Evolutionary conservation across 257 asterid genomes (phyloP), one percentile per base, ranked within the genome.

Genomic region (Penstemon davidsonii): DNA sequence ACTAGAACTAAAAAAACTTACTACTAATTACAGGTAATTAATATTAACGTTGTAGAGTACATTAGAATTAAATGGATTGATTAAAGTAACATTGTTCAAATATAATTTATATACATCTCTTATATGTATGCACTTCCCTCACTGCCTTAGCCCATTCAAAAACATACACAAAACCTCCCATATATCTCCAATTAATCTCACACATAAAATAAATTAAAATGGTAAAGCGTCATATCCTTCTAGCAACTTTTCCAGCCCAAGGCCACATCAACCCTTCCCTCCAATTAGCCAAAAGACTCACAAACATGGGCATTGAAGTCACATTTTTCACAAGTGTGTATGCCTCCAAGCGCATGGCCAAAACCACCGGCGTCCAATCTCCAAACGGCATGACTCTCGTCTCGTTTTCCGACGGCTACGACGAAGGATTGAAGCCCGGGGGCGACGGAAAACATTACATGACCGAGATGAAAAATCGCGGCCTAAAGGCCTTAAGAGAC

Each of bases 181-280:
- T 0, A 15, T 15, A 15, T 15, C 18, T 15, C 18, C 18, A 15
- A 15, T 15, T 15, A 25, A 25, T 2, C 33, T 25, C 33, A 25
- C 33, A 25, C 33, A 25, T 25, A 25, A 25, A 25, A 0, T 25
- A 25, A 25, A 25, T 25, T 25, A 25, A 25, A 25, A 25, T 25
- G 54, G 66, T 18, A 39, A 63, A 60, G 18, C 67, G 43, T 41
- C 71, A 62, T 33, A 49, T 76, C 11, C 70, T 76, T 33, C 47
- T 76, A 25, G 68, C 60, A 13, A 13, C 70, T 4, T 69, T 76
- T 8, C 71, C 81, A 13, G 57, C 56, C 3, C 81, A 71, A 25
- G 67, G 81, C 64, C 81, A 76, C 44, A 51, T 76, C 8, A 76
- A 76, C 6, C 81, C 81, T 0, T 33, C 74, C 42, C 70, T 76